Conservation (phyloP, 148 eudicot genomes). For the Fallopia convolvulus region DNA sequence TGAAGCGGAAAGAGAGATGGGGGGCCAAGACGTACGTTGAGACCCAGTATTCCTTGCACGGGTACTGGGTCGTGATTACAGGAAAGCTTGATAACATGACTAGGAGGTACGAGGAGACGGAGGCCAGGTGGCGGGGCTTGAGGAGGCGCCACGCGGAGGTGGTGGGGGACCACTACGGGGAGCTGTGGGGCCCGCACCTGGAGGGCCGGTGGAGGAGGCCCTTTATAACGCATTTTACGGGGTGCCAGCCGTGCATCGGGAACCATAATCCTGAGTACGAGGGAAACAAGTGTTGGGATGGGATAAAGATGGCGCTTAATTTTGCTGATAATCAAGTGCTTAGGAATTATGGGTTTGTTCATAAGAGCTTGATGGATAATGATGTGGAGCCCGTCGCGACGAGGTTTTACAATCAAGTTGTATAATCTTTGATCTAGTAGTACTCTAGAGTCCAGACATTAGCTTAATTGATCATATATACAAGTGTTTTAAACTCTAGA, state of each 20-base stretch:
- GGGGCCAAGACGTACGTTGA: slow-evolving; percentile 51
- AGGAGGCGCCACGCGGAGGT: slow-evolving; percentile 7
- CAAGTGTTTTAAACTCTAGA: too few relatives aligned
- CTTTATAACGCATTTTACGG: slow-evolving; percentile 71
- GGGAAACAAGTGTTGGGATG: slow-evolving; percentile 41
- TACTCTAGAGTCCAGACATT: too few relatives aligned
- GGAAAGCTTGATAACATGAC: slow-evolving; percentile 53
- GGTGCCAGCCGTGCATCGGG: slow-evolving; percentile 64
- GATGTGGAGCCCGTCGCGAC: neutral
- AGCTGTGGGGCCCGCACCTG: neutral
- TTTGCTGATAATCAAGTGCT: slow-evolving; percentile 86
- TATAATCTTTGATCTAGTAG: too few relatives aligned
- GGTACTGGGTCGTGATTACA: slow-evolving; percentile 60
- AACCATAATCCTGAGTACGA: neutral
- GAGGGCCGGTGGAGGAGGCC: slow-evolving; percentile 48
- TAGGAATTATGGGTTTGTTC: slow-evolving; percentile 61
- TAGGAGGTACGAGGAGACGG: slow-evolving; percentile 35
- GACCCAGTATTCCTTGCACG: slow-evolving; percentile 58
- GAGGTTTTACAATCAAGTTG: neutral
- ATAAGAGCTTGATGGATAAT: slow-evolving; percentile 35
- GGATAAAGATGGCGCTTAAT: slow-evolving; percentile 69
- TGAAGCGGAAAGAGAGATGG: slow-evolving; percentile 40
- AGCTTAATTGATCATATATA: too few relatives aligned
- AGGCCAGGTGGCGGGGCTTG: neutral
- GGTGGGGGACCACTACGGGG: neutral